A percentile compares a stretch with the other conserved stretches of the same genome.
Evolutionary conservation across 192 early-diverging fungal genomes (phyloP).

Genomic region (Kappamyces sp.): DNA sequence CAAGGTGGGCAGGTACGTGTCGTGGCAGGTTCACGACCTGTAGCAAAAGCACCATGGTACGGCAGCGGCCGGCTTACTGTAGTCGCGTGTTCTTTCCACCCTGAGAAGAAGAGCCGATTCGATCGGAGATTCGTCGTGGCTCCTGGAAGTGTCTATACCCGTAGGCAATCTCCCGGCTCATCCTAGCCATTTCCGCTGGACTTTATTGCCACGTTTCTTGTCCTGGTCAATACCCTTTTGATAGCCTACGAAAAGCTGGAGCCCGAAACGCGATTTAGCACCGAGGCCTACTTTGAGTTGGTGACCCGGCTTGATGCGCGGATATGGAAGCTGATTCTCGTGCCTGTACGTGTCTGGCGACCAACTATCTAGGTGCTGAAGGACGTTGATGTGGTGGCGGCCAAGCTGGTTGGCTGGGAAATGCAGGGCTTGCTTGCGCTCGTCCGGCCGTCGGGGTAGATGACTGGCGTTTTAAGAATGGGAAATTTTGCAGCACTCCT

Average conservation of each 20-base stretch:
- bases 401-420: no score
- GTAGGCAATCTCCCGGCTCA: conserved; percentile 1
- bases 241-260: conserved; percentile 12
- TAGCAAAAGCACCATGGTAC: conserved; percentile 8
- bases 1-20: not conserved
- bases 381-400: no score
- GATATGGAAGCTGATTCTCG: conserved; percentile 5
- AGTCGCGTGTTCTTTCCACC: conserved; percentile 10
- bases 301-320: not conserved
- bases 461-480: no score
- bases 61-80: not conserved
- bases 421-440: no score
- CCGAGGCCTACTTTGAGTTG: conserved; percentile 2
- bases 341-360: no score
- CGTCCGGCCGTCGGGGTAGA: no score
- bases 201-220: conserved; percentile 2
- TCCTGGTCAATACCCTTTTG: not conserved
- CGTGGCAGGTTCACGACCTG: not conserved
- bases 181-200: conserved; percentile 17
- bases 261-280: not conserved
- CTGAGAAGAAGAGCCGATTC: not conserved
- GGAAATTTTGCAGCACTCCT: no score
- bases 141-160: not conserved
- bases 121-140: not conserved
- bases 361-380: no score